Base-by-base conservation (phyloP, 148 eudicot species). In the Vaccinium macrocarpon region DNA sequence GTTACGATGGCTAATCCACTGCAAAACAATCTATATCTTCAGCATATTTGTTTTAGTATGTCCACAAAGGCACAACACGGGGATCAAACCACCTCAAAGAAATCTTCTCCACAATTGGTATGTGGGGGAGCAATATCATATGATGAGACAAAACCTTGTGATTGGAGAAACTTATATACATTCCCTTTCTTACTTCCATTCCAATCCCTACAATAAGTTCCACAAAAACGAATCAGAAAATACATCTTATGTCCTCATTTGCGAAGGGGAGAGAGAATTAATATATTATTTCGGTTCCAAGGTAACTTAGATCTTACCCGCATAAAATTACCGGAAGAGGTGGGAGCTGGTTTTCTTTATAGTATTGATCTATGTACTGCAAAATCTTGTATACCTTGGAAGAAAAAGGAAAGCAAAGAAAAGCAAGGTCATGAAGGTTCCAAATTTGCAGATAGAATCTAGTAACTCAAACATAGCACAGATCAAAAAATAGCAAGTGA, bases 1-100 rank as follows among this genome's bases (percentile, higher is more conserved):
- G 76, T 91, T 91, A 25, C 87, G 91, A 79, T 91, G 93, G 81
- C 93, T 91, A 68, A 91, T 86, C 93, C 93, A 91, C 93, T 91
- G 87, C 85, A 84, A 71, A 29, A 78, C 48, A 53, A 52, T 52
- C 21, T 7, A 27, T 12, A 21, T 3, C 48, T 71, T 84, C 12
- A 80, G 70, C 21, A 48, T 18, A 32, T 42, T 70, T 42, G 18
- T 71, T 53, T 15, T 35, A 19, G 46, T 12, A 21, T 38, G 68
- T 7, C 5, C 4, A 25, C 13, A 23, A 72, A 81, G 2, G 15
- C 50, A 56, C 21, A 27, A 53, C n/a, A 50, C 23, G 32, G 19
- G 64, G 29, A 14, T 66, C 7, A 46, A 56, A 48, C 56, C 50
- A 88, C 93, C 93, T 89, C 88, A 61, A 82, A 89, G 57, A 85